Evolutionary conservation across 2,329 filamentous ascomycete species (phyloP), one percentile per base, ranked within the genome.

Genomic region (Aureobasidium sp.): DNA sequence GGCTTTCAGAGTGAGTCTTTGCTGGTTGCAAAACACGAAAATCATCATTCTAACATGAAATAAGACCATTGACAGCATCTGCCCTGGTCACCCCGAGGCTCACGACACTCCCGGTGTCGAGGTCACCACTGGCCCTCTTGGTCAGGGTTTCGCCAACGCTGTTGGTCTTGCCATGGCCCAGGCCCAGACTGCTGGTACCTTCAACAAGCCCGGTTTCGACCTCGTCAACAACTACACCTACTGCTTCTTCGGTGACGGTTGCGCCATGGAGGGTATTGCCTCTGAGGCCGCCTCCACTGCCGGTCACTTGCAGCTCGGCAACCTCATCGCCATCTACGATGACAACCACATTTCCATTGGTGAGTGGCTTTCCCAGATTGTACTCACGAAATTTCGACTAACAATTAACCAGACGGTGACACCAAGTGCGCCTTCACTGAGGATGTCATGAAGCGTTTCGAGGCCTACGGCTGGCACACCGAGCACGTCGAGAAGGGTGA

Each of bases 121-220:
- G 81, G 94, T 99, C 72, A 99, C 94, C 75, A 99, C 94, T 70
- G 94, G 94, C 67, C 94, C 94, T 75, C 89, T 99, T 63, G 94
- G 94, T 68, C 94, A 99, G 81, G 94, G 94, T 84, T 90, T 99
- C 78, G 85, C 87, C 78, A 99, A 97, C 76, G 92, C 94, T 70
- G 94, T 99, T 71, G 94, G 94, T 87, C 86, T 99, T 72, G 94
- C 94, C 75, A 94, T 99, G 74, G 94, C 91, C 65, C 90, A 97
- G 83, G 89, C 89, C 67, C 93, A 99, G 80, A 91, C 89, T 65
- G 90, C 84, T 63, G 94, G 88, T 70, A 83, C 84, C 74, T 99
- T 95, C 87, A 99, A 99, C 88, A 97, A 95, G 85, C 90, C 92
- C 68, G 90, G 88, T 67, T 97, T 88, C 78, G 86, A 91, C 68